Percentiles rank a stretch among this genome's conserved stretches.
Conservation (phyloP, 2,329 filamentous ascomycete genomes). For the Botrytis sinoallii region DNA sequence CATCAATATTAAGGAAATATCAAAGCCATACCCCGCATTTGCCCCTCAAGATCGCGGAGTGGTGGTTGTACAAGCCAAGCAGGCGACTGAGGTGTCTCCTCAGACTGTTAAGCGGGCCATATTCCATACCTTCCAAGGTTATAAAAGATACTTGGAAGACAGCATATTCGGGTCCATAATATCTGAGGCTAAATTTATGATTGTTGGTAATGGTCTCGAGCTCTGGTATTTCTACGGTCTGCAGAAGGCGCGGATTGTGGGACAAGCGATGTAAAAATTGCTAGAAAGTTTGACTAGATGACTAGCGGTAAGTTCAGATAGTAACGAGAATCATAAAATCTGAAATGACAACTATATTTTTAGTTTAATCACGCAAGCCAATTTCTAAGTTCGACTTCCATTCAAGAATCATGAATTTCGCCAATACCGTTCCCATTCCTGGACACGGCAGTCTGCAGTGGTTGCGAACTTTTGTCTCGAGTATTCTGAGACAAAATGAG, state of each 20-base stretch:
- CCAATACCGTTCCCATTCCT: not conserved
- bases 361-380: no score
- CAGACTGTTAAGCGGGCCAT: no score
- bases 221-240: not conserved
- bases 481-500: not conserved
- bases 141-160: no score
- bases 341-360: not conserved
- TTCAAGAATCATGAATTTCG: not conserved
- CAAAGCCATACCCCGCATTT: not conserved
- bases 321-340: no score
- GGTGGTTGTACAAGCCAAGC: not conserved
- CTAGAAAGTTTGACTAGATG: not conserved
- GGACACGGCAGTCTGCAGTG: accelerated
- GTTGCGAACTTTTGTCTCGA: not conserved
- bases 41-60: not conserved
- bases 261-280: not conserved
- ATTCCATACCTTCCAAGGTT: no score
- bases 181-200: not conserved
- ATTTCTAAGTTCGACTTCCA: no score
- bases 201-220: not conserved
- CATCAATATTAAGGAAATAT: no score
- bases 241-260: not conserved
- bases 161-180: not conserved
- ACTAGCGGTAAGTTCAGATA: no score
- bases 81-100: not conserved